Percentiles rank a stretch among this genome's conserved stretches.
Conservation (phyloP, 2,329 filamentous ascomycete genomes). For the Fusarium floridanum region DNA sequence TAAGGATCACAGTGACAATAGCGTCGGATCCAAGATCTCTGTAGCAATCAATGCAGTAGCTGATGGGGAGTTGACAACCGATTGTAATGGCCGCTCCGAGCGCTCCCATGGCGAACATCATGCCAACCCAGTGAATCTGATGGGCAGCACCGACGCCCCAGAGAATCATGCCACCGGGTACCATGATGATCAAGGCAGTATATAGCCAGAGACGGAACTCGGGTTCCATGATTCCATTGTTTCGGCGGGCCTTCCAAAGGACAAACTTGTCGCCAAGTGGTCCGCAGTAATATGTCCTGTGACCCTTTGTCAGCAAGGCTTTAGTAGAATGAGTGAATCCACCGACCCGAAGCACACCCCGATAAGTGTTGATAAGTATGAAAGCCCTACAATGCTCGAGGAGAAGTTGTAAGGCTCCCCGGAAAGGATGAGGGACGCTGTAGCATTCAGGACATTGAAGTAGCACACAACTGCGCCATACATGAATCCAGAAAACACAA, state of each 20-base stretch:
- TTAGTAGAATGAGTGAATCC: too few relatives aligned
- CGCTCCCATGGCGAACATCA: slow-evolving; percentile 54
- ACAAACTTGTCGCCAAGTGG: slow-evolving; percentile 53
- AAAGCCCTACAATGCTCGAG: slow-evolving; percentile 1
- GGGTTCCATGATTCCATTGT: slow-evolving; percentile 55
- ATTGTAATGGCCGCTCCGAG: slow-evolving; percentile 49
- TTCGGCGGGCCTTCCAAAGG: slow-evolving; percentile 50
- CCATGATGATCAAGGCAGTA: slow-evolving; percentile 39
- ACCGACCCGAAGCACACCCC: not conserved
- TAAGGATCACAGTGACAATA: slow-evolving; percentile 54
- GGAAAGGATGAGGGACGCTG: slow-evolving; percentile 16
- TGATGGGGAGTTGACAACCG: slow-evolving; percentile 51
- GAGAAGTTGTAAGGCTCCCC: slow-evolving; percentile 16
- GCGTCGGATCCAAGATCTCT: slow-evolving; percentile 54
- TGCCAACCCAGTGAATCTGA: slow-evolving; percentile 55
- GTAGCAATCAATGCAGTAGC: slow-evolving; percentile 55
- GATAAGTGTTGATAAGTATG: not conserved
- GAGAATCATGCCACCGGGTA: slow-evolving; percentile 43
- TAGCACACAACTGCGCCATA: slow-evolving; percentile 16
- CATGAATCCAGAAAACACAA: slow-evolving; percentile 20
- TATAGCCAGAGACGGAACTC: slow-evolving; percentile 57
- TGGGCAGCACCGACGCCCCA: slow-evolving; percentile 51
- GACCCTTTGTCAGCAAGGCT: not conserved
- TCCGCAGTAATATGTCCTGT: slow-evolving; percentile 41
- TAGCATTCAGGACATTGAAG: slow-evolving; percentile 21